Conservation (phyloP, 768 basidiomycete species). For the Collybiopsis luxurians region DNA sequence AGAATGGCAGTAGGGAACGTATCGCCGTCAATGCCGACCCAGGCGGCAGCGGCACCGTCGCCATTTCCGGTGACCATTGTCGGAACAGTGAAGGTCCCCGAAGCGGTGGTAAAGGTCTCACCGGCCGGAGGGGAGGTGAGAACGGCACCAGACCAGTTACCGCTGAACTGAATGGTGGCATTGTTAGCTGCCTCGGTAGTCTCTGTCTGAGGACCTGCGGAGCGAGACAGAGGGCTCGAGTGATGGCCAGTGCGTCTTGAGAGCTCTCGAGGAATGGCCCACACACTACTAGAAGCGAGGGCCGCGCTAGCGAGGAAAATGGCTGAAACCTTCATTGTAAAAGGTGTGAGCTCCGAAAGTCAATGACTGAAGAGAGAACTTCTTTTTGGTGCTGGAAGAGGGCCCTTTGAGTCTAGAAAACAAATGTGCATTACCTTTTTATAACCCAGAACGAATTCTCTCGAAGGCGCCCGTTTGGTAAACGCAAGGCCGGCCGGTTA, state of each 20-base stretch:
- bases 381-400: too few species aligned
- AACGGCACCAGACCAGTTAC: slow-evolving; percentile 29
- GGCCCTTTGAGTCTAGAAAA: too few species aligned
- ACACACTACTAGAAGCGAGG: not conserved
- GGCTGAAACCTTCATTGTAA: not conserved
- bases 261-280: not conserved
- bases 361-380: not conserved
- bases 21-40: slow-evolving; percentile 31
- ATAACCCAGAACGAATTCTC: too few species aligned
- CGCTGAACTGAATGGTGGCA: slow-evolving; percentile 17
- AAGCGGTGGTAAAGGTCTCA: slow-evolving; percentile 25
- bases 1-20: slow-evolving; percentile 27
- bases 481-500: too few species aligned
- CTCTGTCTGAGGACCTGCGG: not conserved
- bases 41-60: slow-evolving; percentile 19
- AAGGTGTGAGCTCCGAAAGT: not conserved
- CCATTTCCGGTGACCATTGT: not conserved
- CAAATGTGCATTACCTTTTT: too few species aligned
- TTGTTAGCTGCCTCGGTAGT: not conserved
- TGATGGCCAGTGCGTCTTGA: not conserved
- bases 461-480: too few species aligned
- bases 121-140: slow-evolving; percentile 8
- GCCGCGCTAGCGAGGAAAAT: not conserved
- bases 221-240: not conserved
- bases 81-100: slow-evolving; percentile 27